Evolutionary conservation across 768 basidiomycete genomes (phyloP), one percentile per base, ranked within the genome.

Genomic region (Hortiboletus campestris): DNA sequence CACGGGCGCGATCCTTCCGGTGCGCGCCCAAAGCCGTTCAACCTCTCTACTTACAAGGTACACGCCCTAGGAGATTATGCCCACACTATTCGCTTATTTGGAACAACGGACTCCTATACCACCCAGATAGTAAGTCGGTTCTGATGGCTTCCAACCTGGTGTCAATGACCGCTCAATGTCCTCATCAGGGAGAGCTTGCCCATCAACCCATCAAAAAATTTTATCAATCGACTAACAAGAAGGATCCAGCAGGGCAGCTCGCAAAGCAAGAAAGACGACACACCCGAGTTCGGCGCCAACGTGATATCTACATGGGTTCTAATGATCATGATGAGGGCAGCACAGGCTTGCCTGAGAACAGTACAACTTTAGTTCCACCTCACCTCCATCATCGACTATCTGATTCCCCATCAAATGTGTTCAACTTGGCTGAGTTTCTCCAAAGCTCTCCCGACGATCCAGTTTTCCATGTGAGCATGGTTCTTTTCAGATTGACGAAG

Each of bases 51-150:
- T 1, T 69, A 67, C 49, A 78, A 78, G 49, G 6, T 69, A 0
- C 77, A 78, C 51, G 57, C 67, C 0, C 55, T 77, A 1, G 74
- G 73, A 0, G 67, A 78, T 48, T 76, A 76, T 34, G 46, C 39
- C 0, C 4, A 12, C 0, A 58, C 61, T 0, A 76, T 78, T 8
- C 28, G 40, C 1, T 12, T 25, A 3, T 65, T 66, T 22, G 75
- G 77, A 0, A 74, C 74, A 2, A 32, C 31, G 10, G 31, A 32
- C 10, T 32, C 9, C 2, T 32, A 32, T 31, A 31, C 29, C 10
- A 31, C 68, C 0, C 76, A 72, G 49, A 62, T 64, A 2, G 75
- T 74, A 0, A 67, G 72, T 31, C 57, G 59, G 2, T 76, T 76
- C 53, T 2, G 68, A 48, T 16, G 28, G n/a, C 7, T 41, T n/a